A percentile compares a stretch with the other conserved stretches of the same genome.
Evolutionary conservation across 2,329 filamentous ascomycete species (phyloP).

Genomic region (Xylaria sp.): DNA sequence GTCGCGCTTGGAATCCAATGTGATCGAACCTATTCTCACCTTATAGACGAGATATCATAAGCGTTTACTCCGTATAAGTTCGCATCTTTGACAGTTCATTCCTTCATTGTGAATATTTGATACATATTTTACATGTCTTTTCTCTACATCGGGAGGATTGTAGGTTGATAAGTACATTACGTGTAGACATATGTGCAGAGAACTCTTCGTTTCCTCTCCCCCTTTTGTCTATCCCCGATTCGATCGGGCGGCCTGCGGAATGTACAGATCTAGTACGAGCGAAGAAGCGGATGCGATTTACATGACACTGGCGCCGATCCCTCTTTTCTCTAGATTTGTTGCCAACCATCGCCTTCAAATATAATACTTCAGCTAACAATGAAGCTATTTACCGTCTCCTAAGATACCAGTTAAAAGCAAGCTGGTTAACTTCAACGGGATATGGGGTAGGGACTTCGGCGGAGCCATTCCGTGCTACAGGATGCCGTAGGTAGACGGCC

Average conservation of each 20-base stretch:
- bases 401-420: constrained; percentile 96
- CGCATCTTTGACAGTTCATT: background rate
- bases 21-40: background rate
- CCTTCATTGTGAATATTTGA: constrained; percentile 9
- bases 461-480: constrained; percentile 83
- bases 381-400: constrained; percentile 70
- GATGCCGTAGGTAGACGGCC: constrained; percentile 93
- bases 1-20: background rate
- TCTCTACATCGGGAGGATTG: constrained; percentile 17
- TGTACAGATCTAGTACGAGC: constrained; percentile 5
- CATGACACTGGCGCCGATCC: background rate
- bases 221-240: background rate
- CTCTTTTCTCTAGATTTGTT: constrained; percentile 13
- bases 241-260: background rate
- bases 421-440: constrained; percentile 72
- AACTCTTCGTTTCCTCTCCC: constrained; percentile 7
- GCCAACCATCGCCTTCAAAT: background rate
- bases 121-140: constrained; percentile 40
- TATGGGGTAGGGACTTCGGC: constrained; percentile 91
- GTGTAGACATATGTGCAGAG: constrained; percentile 24
- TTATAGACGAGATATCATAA: background rate
- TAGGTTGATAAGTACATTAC: constrained; percentile 36
- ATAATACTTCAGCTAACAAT: constrained; percentile 15
- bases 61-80: background rate
- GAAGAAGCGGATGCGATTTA: background rate